These are phyloP conservation scores for Vitis labrusca DNA, from an alignment of 164 flowering plant genomes.

Conservation along the genomic window DNA sequence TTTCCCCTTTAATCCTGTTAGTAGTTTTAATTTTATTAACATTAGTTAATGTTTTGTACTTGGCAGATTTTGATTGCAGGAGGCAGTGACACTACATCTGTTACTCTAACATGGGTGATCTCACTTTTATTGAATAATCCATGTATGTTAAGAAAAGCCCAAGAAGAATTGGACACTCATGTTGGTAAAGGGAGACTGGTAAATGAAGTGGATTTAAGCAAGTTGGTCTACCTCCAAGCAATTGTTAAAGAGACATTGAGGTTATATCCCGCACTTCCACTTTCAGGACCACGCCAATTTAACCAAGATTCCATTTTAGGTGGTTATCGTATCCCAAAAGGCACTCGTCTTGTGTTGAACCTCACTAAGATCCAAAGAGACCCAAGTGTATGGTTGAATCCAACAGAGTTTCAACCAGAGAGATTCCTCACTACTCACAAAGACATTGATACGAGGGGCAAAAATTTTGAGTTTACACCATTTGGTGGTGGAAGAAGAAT, in stretches of 20 bases:
- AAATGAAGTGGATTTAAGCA: constrained; percentile 24
- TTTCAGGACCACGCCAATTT: constrained; percentile 7
- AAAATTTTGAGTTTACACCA: constrained; percentile 25
- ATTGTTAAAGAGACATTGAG: constrained; percentile 34
- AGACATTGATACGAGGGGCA: constrained; percentile 22
- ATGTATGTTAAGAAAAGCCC: constrained; percentile 17
- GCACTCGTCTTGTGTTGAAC: constrained; percentile 27
- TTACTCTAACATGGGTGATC: constrained; percentile 28
- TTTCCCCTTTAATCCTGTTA: too few species aligned
- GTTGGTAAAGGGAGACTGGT: constrained; percentile 25
- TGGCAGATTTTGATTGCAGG: constrained; percentile 15
- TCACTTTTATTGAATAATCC: constrained; percentile 31
- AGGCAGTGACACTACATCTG: constrained; percentile 22
- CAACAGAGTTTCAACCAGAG: constrained; percentile 24
- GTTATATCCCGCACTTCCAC: constrained; percentile 28
- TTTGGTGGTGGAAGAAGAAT: constrained; percentile 31
- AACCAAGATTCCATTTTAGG: constrained; percentile 20
- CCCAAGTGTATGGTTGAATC: constrained; percentile 22
- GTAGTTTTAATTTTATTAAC: too few species aligned
- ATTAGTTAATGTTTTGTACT: not conserved
- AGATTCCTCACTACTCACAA: constrained; percentile 24
- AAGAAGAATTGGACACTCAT: constrained; percentile 22
- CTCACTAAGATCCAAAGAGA: constrained; percentile 26
- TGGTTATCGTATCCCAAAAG: constrained; percentile 22
- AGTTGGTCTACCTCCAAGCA: constrained; percentile 29